Evolutionary conservation across 495 filamentous ascomycete species (phyloP).

Genomic region (Parathielavia appendiculata): DNA sequence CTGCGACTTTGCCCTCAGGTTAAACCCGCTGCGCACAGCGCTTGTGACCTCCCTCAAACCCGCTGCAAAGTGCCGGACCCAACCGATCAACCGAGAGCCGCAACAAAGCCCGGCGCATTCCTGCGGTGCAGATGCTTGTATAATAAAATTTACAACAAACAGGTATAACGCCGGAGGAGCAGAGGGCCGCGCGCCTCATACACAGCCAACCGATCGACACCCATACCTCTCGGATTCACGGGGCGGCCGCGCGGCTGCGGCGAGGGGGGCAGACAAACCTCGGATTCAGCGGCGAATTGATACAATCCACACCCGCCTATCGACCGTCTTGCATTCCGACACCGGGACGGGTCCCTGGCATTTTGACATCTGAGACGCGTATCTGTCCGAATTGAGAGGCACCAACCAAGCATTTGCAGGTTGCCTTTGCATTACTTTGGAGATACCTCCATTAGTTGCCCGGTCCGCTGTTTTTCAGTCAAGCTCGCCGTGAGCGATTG

Average conservation of each 20-base stretch:
- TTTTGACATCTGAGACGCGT: slow-evolving; percentile 9
- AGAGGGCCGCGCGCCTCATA: slow-evolving; percentile 3
- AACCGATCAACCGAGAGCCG: not conserved
- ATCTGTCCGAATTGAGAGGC: not conserved
- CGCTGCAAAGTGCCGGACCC: not conserved
- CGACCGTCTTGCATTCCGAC: slow-evolving; percentile 1
- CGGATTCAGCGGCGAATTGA: not conserved
- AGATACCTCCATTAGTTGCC: slow-evolving; percentile 2
- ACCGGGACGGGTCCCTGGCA: slow-evolving; percentile 4
- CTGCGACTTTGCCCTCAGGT: slow-evolving; percentile 19
- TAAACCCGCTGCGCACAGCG: slow-evolving; percentile 7
- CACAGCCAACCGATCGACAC: slow-evolving; percentile 14
- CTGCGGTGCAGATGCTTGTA: not conserved
- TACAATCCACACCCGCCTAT: slow-evolving; percentile 3
- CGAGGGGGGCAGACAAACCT: not conserved
- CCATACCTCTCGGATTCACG: slow-evolving; percentile 9
- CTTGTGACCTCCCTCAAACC: not conserved
- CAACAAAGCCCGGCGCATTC: slow-evolving; percentile 9
- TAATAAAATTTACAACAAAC: not conserved
- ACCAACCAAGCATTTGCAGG: not conserved
- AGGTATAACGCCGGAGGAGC: not conserved
- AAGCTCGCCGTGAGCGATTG: slow-evolving; percentile 1
- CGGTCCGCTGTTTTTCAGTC: slow-evolving; percentile 15
- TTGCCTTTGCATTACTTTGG: not conserved
- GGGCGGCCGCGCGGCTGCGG: slow-evolving; percentile 13